phyloP scores from a whole-genome alignment of 169 alveolate species.

The Plasmodium reichenowi region DNA sequence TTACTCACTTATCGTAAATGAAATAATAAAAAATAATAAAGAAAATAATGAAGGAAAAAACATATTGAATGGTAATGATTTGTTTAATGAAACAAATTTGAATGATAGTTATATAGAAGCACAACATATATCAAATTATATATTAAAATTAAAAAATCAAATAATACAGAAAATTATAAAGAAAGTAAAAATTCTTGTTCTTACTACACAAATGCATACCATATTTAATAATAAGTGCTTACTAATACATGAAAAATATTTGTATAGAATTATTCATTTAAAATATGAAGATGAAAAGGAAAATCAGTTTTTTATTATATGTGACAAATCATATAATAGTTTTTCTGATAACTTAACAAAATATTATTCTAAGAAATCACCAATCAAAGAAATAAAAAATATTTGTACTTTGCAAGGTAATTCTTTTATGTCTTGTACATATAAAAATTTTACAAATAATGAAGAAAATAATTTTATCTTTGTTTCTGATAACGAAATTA shows the following conservation, averaged over 20 bases:
- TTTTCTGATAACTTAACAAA: constrained; percentile 33
- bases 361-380: constrained; percentile 13
- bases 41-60: not conserved
- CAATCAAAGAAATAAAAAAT: constrained; percentile 25
- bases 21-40: not conserved
- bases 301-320: constrained; percentile 26
- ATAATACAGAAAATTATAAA: constrained; percentile 7
- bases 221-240: constrained; percentile 67
- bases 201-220: constrained; percentile 74
- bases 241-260: constrained; percentile 35
- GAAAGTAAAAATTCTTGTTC: constrained; percentile 39
- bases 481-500: constrained; percentile 23
- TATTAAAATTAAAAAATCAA: not conserved
- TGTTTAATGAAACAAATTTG: not conserved
- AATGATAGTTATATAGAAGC: not conserved
- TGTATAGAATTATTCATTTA: constrained; percentile 29
- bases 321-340: constrained; percentile 45
- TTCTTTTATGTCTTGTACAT: constrained; percentile 10
- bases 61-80: not conserved
- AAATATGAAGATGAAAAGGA: constrained; percentile 2
- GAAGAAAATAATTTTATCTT: constrained; percentile 42
- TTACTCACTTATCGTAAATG: not conserved
- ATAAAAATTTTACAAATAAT: constrained; percentile 32
- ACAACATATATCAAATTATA: not conserved
- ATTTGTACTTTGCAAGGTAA: constrained; percentile 20